Evolutionary conservation across 306 rosid genomes (phyloP), one percentile per base, ranked within the genome.

Genomic region (Trichosanthes cucumerina): DNA sequence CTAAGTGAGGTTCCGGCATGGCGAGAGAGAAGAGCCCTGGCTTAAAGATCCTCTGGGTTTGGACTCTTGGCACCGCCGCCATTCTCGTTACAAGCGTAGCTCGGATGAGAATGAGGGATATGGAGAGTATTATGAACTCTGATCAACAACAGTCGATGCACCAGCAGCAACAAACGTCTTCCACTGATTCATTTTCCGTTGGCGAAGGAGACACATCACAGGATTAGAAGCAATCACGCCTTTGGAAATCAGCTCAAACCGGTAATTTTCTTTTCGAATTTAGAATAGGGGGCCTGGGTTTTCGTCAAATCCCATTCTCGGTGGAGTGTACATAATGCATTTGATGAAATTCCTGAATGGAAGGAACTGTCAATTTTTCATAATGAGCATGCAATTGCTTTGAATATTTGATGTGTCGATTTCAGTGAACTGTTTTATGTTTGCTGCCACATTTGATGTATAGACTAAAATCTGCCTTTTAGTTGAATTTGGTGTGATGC

Each of bases 31-130:
- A 83, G 85, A 91, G 89, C 79, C 91, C 96, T 13, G 97, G 95
- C 47, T 72, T 91, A 81, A 93, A 90, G 85, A 90, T 93, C 83
- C 92, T 93, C 23, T 93, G 98, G 98, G 1, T 93, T 24, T 93
- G 93, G 98, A 87, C 98, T 70, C 81, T 93, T 11, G 98, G 95
- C 88, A 93, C 98, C 19, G 98, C 98, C 58, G 97, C 95, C 24
- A 93, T 94, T 34, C 80, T 94, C 44, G 87, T 90, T 44, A 77
- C 92, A 1, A 89, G 80, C 81, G 93, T 87, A 54, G 85, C 85
- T 72, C 80, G 88, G 66, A 87, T 84, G 56, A 89, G 91, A 82
- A 0, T 92, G 57, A 82, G 85, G 50, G 98, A 90, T 54, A 68
- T 90, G 80, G 90, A 94, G 68, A 72, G 34, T 19, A 24, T 78